These are phyloP conservation scores for Umbelopsis vinacea DNA, from an alignment of 192 early-diverging fungal genomes.

Conservation along the genomic window DNA sequence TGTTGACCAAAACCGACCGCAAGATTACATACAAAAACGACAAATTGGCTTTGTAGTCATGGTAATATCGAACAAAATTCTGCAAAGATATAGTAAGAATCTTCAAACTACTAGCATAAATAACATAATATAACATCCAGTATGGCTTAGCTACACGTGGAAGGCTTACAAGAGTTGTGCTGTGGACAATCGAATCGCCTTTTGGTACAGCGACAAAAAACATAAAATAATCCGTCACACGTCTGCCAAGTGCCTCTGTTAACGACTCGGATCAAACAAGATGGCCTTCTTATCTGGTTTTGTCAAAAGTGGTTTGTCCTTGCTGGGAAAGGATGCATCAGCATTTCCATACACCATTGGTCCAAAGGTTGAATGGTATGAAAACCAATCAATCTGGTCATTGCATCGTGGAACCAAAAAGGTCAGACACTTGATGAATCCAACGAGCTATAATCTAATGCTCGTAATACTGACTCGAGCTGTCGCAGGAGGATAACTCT, in stretches of 20 bases:
- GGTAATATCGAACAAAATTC: too few species aligned
- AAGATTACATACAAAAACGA: too few species aligned
- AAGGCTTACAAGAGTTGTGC: neutral
- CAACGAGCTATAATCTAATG: neutral
- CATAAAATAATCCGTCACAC: conserved; percentile 1
- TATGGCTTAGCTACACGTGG: neutral
- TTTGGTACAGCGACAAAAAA: neutral
- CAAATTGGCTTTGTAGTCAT: too few species aligned
- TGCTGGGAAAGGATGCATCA: conserved; percentile 65
- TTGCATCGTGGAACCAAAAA: conserved; percentile 68
- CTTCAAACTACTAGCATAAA: too few species aligned
- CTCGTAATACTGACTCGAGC: neutral
- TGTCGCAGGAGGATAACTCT: conserved; percentile 62
- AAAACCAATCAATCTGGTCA: conserved; percentile 66
- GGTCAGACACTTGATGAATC: conserved; percentile 35
- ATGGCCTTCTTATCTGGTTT: conserved; percentile 48
- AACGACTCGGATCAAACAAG: conserved; percentile 13
- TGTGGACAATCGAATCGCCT: neutral
- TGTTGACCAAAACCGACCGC: too few species aligned
- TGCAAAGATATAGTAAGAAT: too few species aligned
- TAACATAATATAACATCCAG: too few species aligned
- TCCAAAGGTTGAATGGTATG: conserved; percentile 61
- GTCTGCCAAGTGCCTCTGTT: neutral
- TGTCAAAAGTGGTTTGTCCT: conserved; percentile 40
- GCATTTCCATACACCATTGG: conserved; percentile 71